Evolutionary conservation across 208 protist genomes (phyloP).

Genomic region (Acanthamoeba lenticulata): DNA sequence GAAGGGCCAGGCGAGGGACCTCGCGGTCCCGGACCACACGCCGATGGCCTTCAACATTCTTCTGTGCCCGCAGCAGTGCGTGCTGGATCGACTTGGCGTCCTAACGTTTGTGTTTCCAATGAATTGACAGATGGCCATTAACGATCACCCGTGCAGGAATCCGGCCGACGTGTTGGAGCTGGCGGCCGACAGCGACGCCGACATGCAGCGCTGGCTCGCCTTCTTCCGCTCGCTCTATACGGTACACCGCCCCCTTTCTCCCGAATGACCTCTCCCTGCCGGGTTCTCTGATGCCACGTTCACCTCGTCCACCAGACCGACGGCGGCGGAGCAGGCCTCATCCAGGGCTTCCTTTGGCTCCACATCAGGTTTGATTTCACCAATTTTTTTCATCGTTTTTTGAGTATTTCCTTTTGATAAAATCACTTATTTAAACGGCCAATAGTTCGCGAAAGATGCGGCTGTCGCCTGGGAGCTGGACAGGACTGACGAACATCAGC

Average conservation of each 20-base stretch:
- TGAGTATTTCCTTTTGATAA: not conserved
- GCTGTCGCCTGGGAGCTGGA: not conserved
- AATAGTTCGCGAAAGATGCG: slow-evolving; percentile 37
- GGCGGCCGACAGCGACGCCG: not conserved
- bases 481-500: not conserved
- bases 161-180: not conserved
- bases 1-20: not conserved
- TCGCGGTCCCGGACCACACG: not conserved
- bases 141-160: not conserved
- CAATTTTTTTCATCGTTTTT: not conserved
- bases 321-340: not conserved
- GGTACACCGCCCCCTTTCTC: not conserved
- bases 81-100: not conserved
- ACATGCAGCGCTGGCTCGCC: slow-evolving; percentile 32
- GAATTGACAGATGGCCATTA: not conserved
- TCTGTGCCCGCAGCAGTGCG: not conserved
- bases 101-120: too few relatives aligned
- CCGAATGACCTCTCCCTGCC: not conserved
- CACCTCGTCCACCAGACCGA: not conserved
- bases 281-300: not conserved
- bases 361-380: not conserved
- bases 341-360: slow-evolving; percentile 53
- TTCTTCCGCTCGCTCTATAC: slow-evolving; percentile 31
- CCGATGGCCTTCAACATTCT: slow-evolving; percentile 27
- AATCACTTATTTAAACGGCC: not conserved